A percentile compares a stretch with the other conserved stretches of the same genome.
phyloP scores from a whole-genome alignment of 495 filamentous ascomycete species.

The Aspergillus ostianus region DNA sequence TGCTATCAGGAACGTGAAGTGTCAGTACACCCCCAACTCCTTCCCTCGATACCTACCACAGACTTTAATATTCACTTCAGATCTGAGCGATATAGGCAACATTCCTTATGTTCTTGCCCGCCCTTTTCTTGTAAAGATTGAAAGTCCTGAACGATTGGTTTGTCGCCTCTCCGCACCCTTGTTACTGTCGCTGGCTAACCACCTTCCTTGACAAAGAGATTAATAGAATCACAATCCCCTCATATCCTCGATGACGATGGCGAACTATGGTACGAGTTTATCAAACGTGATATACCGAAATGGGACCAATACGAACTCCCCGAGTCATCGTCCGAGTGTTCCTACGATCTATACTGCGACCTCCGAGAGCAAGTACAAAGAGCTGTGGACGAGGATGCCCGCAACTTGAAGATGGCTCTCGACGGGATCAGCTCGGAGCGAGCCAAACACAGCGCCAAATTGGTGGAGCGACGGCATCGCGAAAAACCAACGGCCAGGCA shows the following conservation, averaged over 20 bases:
- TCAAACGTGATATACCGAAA: slow-evolving; percentile 63
- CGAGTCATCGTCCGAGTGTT: slow-evolving; percentile 49
- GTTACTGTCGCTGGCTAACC: slow-evolving; percentile 4
- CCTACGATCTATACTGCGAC: slow-evolving; percentile 64
- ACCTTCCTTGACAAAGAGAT: slow-evolving; percentile 33
- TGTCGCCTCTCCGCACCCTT: slow-evolving; percentile 12
- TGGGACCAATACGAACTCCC: slow-evolving; percentile 59
- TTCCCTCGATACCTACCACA: neutral
- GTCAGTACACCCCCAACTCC: slow-evolving; percentile 24
- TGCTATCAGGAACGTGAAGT: slow-evolving; percentile 46
- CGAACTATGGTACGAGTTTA: slow-evolving; percentile 68
- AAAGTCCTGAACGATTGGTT: slow-evolving; percentile 66
- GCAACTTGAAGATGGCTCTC: slow-evolving; percentile 47
- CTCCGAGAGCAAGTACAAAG: slow-evolving; percentile 42
- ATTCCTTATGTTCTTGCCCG: slow-evolving; percentile 60
- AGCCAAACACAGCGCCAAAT: slow-evolving; percentile 45
- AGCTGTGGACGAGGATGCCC: slow-evolving; percentile 48
- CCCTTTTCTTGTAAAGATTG: slow-evolving; percentile 59
- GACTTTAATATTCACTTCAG: slow-evolving; percentile 24
- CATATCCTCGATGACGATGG: slow-evolving; percentile 58
- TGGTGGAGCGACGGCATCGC: slow-evolving; percentile 35
- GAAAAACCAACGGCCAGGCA: slow-evolving; percentile 26
- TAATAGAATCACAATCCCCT: slow-evolving; percentile 63
- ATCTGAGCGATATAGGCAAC: slow-evolving; percentile 61
- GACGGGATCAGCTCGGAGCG: slow-evolving; percentile 49